phyloP scores from a whole-genome alignment of 345 rosid species.

The Lagerstroemia speciosa region DNA sequence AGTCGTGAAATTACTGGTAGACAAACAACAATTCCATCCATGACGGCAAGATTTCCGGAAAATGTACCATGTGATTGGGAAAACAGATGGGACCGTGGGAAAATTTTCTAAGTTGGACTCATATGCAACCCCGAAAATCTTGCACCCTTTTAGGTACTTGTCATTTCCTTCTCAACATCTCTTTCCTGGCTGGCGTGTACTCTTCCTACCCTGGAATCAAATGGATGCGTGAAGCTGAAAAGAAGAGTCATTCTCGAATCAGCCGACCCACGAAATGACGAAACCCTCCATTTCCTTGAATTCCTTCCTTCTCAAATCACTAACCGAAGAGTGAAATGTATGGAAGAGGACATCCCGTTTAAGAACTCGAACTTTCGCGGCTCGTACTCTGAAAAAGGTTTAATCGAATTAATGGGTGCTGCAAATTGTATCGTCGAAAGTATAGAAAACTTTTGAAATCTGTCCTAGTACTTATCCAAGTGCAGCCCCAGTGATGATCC shows the following conservation, averaged over 20 bases:
- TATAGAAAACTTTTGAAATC: too few species aligned
- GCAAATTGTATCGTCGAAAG: too few species aligned
- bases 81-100: not conserved
- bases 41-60: not conserved
- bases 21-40: not conserved
- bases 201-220: not conserved
- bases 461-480: too few species aligned
- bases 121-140: not conserved
- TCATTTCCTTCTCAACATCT: not conserved
- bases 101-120: too few species aligned
- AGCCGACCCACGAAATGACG: not conserved
- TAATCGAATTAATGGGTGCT: too few species aligned
- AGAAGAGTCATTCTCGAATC: not conserved
- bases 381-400: too few species aligned
- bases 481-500: too few species aligned
- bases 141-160: not conserved
- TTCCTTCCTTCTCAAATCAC: not conserved
- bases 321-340: too few species aligned
- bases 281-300: too few species aligned
- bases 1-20: not conserved
- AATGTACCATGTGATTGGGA: not conserved
- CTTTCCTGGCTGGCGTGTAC: not conserved
- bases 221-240: not conserved
- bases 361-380: too few species aligned
- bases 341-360: too few species aligned